Evolutionary conservation across 116 monocot species (phyloP), one percentile per base, ranked within the genome.

Genomic region (Zostera marina): DNA sequence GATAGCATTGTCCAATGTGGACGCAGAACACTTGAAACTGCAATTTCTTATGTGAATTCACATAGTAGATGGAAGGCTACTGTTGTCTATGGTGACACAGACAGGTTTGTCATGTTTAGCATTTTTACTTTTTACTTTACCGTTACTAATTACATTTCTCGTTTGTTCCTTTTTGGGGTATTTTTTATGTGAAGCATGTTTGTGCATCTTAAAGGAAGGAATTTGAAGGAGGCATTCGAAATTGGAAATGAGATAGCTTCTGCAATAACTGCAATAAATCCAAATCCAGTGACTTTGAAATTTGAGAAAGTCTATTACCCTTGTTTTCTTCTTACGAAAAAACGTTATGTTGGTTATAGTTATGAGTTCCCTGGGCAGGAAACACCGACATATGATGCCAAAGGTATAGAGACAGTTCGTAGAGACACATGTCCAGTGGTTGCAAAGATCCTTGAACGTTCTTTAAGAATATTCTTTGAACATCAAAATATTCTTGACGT

Each of bases 1-100:
- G 96, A 98, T 63, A 98, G 96, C 70, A 98, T 98, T 55, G 96
- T 98, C 11, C 85, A 98, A 47, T 98, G 90, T 78, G 96, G 96
- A 61, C 79, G 90, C 47, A 82, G 73, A 62, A 98, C 96, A 40
- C 79, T 98, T 69, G 96, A 98, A 73, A 80, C 71, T 58, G 80
- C 96, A 39, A 90, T 98, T 43, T 73, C 76, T 61, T 83, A 76
- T 68, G 86, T 98, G 5, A 90, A 90, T 66, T 54, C 70, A 32
- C 73, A 98, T 62, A 71, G 76, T 32, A 76, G 32, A 20, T 98
- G 96, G 96, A 85, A 77, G 26, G 96, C 96, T 22, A 77, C 67
- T 54, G 96, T 98, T 74, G 73, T 98, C 21, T 98, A 98, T 78
- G 96, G 96, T 65, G 90, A 98, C 56, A 98, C 96, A 57, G 96